Conservation (phyloP, 108 stramenopile genomes). For the Nannochloropsis gaditana region DNA sequence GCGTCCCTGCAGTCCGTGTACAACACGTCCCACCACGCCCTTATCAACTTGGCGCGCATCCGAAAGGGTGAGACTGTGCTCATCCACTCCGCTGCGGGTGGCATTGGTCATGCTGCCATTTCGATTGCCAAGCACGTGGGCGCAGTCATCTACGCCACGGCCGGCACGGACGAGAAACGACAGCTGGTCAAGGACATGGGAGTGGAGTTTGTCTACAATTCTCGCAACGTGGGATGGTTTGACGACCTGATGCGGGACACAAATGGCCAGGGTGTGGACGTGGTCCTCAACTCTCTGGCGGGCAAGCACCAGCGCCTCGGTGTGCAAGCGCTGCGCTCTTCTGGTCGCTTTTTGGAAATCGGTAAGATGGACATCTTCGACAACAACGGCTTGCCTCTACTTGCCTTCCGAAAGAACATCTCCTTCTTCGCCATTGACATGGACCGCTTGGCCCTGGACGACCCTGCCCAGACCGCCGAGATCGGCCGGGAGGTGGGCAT, state of each 20-base stretch:
- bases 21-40: conserved; percentile 16
- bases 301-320: conserved; percentile 5
- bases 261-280: conserved; percentile 11
- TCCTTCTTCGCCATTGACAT: conserved; percentile 11
- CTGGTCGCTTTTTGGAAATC: background rate
- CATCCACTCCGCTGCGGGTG: conserved; percentile 13
- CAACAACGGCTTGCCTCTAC: background rate
- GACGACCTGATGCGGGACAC: conserved; percentile 20
- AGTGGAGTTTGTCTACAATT: conserved; percentile 1
- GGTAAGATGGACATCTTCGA: conserved; percentile 21
- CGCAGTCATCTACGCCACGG: conserved; percentile 3
- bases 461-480: conserved; percentile 6
- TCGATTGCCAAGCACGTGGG: background rate
- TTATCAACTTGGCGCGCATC: background rate
- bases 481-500: background rate
- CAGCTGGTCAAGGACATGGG: conserved; percentile 7
- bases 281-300: conserved; percentile 19
- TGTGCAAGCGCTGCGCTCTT: background rate
- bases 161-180: background rate
- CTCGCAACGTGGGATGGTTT: background rate
- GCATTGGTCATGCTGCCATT: conserved; percentile 18
- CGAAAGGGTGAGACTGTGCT: conserved; percentile 15
- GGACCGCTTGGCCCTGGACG: too few species aligned
- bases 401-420: background rate
- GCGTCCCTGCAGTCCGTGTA: background rate